Percentiles rank a stretch among this genome's conserved stretches.
Conservation (phyloP, 1,284 basidiomycete species). For the Malassezia nana region DNA sequence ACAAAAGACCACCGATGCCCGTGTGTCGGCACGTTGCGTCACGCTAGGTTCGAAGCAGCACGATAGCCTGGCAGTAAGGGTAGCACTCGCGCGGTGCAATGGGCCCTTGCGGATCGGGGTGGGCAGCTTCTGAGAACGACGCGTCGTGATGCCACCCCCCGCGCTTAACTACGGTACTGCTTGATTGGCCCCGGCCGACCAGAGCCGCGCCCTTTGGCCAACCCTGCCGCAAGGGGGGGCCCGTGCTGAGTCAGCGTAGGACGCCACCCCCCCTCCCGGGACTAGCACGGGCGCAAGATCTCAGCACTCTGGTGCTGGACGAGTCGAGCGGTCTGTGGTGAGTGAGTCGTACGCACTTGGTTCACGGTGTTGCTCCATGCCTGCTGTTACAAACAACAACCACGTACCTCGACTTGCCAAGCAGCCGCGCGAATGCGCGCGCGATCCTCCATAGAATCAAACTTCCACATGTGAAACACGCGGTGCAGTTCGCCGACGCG, state of each 20-base stretch:
- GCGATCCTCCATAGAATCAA: slow-evolving; percentile 39
- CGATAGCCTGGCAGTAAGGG: not conserved
- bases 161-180: not conserved
- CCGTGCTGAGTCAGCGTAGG: not conserved
- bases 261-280: not conserved
- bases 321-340: not conserved
- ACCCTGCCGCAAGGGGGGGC: slow-evolving; percentile 2
- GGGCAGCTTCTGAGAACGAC: not conserved
- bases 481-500: slow-evolving; percentile 44
- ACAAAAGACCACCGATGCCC: not conserved
- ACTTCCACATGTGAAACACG: slow-evolving; percentile 45
- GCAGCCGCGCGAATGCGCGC: slow-evolving; percentile 41
- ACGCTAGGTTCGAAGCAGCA: not conserved
- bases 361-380: slow-evolving; percentile 45
- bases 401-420: slow-evolving; percentile 38
- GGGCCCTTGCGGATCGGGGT: not conserved
- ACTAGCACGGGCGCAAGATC: not conserved
- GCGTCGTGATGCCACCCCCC: not conserved
- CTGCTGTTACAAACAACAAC: not conserved
- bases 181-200: not conserved
- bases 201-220: not conserved
- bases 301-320: not conserved
- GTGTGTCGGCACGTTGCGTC: not conserved
- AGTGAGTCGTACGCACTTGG: slow-evolving; percentile 12
- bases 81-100: not conserved